These are phyloP conservation scores for Chionographis japonica DNA, from an alignment of 106 monocot species.

Conservation along the genomic window DNA sequence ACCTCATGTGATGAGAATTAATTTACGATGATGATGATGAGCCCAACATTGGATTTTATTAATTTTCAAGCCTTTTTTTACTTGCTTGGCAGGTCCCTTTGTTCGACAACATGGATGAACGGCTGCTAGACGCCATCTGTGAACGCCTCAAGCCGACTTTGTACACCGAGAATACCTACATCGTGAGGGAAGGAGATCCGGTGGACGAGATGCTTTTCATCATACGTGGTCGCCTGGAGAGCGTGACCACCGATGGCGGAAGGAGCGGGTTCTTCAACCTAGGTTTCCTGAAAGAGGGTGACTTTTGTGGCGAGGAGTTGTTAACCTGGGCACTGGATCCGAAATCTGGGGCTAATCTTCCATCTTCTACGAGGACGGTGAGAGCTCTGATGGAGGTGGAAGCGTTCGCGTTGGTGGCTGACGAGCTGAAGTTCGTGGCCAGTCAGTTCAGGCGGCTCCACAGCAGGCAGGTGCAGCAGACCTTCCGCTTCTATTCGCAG, in stretches of 20 bases:
- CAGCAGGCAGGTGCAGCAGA: constrained; percentile 68
- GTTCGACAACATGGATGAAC: constrained; percentile 69
- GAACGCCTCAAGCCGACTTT: constrained; percentile 65
- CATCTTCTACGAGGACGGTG: constrained; percentile 68
- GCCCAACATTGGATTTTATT: too few relatives aligned
- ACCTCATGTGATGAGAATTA: too few relatives aligned
- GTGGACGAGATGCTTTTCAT: constrained; percentile 84
- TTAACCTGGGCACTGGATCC: constrained; percentile 87
- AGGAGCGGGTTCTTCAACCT: constrained; percentile 74
- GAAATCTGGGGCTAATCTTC: constrained; percentile 54
- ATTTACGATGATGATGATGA: too few relatives aligned
- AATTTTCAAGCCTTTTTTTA: neutral
- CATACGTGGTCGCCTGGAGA: constrained; percentile 61
- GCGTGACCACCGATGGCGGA: constrained; percentile 77
- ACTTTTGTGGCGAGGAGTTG: constrained; percentile 77
- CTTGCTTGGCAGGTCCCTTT: constrained; percentile 51
- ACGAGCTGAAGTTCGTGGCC: constrained; percentile 68
- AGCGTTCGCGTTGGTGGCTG: constrained; percentile 64
- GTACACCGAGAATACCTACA: constrained; percentile 50
- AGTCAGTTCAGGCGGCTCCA: constrained; percentile 72
- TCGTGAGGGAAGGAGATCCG: constrained; percentile 75
- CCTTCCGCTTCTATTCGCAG: constrained; percentile 73
- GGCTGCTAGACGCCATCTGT: constrained; percentile 68
- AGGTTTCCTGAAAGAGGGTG: constrained; percentile 49
- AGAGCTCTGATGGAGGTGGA: constrained; percentile 68